These are phyloP conservation scores for Hypoxylon lienhwacheense DNA, from an alignment of 495 filamentous ascomycete genomes.

Conservation along the genomic window DNA sequence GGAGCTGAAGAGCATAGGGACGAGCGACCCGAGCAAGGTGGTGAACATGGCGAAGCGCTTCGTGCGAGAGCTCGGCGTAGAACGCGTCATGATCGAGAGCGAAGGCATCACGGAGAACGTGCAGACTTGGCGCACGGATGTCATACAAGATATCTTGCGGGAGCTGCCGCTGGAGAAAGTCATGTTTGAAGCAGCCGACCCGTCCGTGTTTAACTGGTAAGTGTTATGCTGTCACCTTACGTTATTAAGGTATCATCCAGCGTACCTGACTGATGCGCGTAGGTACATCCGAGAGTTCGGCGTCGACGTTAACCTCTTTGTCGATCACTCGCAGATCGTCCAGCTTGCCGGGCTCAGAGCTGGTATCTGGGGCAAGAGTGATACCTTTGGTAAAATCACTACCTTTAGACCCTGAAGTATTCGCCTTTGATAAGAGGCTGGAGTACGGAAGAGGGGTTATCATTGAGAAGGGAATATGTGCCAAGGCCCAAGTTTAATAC, in stretches of 20 bases:
- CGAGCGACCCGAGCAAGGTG: constrained; percentile 55
- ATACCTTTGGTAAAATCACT: constrained; percentile 61
- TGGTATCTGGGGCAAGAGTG: constrained; percentile 60
- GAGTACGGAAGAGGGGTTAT: neutral
- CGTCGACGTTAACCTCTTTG: constrained; percentile 61
- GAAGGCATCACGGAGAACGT: constrained; percentile 66
- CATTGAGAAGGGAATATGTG: neutral
- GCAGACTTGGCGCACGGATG: constrained; percentile 58
- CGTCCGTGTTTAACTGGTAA: constrained; percentile 62
- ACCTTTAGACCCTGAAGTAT: constrained; percentile 44
- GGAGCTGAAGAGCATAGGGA: constrained; percentile 54
- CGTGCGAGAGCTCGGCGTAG: constrained; percentile 54
- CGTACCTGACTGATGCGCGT: neutral
- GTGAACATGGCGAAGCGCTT: constrained; percentile 55
- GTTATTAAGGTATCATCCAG: neutral
- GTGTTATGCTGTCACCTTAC: neutral
- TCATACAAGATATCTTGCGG: constrained; percentile 57
- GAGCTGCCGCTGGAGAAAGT: constrained; percentile 57
- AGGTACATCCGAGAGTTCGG: constrained; percentile 57
- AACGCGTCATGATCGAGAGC: constrained; percentile 64
- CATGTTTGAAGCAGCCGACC: constrained; percentile 66
- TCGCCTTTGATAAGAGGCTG: neutral
- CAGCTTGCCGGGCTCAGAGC: constrained; percentile 56
- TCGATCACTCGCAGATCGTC: constrained; percentile 64
- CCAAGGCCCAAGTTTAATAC: too few relatives aligned